Evolutionary conservation across 352 stramenopile genomes (phyloP).

Genomic region (Globisporangium paddicum): DNA sequence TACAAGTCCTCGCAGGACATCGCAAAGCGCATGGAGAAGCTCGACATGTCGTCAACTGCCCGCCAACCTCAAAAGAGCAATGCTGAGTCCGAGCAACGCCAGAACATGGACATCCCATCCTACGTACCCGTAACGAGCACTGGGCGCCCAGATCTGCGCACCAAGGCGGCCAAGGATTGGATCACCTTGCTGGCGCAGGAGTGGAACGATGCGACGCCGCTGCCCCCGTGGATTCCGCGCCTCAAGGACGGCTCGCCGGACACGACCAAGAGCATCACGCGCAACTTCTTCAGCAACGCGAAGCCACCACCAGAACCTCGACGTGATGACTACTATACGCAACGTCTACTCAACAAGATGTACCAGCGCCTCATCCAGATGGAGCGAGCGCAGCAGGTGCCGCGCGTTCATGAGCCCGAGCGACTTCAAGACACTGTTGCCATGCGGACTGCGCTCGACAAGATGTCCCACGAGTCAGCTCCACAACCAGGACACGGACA

Average conservation of each 20-base stretch:
- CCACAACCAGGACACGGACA: background rate
- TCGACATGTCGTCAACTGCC: background rate
- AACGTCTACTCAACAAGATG: background rate
- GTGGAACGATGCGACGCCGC: background rate
- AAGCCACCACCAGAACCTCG: background rate
- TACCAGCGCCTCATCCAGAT: background rate
- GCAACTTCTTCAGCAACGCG: background rate
- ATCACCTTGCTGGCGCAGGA: background rate
- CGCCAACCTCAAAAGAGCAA: background rate
- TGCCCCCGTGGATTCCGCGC: background rate
- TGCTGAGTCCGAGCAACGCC: background rate
- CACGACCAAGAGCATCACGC: background rate
- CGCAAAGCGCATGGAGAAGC: background rate
- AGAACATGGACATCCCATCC: background rate
- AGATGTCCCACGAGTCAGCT: background rate
- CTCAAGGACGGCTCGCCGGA: background rate
- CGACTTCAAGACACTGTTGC: background rate
- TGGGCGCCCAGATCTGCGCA: background rate
- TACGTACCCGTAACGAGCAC: background rate
- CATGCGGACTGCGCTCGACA: background rate
- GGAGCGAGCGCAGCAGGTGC: background rate
- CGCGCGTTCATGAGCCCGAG: background rate
- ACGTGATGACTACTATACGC: background rate
- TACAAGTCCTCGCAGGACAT: background rate
- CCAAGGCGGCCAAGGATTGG: background rate